These are phyloP conservation scores for Hyphodiscus sp. DNA, from an alignment of 2,329 filamentous ascomycete species.

Conservation along the genomic window DNA sequence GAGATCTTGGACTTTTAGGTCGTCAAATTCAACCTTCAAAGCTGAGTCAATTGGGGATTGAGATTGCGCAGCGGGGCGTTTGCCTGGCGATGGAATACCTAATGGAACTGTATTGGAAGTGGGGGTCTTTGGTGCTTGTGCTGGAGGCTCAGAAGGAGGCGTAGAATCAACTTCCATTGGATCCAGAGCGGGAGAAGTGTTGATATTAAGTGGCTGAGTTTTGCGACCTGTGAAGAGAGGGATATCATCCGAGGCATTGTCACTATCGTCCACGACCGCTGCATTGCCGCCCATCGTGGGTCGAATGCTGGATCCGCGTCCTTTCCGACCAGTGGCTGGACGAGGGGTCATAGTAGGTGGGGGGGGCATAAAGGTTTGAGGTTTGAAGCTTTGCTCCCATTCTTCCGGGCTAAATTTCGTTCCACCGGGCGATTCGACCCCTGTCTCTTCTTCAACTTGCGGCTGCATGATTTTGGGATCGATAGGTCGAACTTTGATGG, in stretches of 20 bases:
- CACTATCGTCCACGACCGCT: constrained; percentile 24
- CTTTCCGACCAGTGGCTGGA: constrained; percentile 14
- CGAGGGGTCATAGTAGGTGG: constrained; percentile 8
- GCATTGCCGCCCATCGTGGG: constrained; percentile 26
- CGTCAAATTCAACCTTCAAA: constrained; percentile 39
- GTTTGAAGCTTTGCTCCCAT: constrained; percentile 28
- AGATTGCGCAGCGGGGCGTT: constrained; percentile 31
- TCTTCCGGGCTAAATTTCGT: constrained; percentile 27
- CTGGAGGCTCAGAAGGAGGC: constrained; percentile 31
- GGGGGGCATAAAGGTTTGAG: constrained; percentile 28
- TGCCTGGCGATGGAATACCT: constrained; percentile 44
- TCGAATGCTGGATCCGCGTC: constrained; percentile 14
- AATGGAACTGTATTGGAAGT: constrained; percentile 18
- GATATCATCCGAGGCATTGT: constrained; percentile 23
- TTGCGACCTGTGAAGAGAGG: constrained; percentile 28
- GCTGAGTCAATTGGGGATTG: constrained; percentile 11
- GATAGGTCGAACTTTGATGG: constrained; percentile 22
- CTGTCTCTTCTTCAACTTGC: constrained; percentile 12
- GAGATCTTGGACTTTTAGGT: constrained; percentile 37
- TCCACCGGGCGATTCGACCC: constrained; percentile 24
- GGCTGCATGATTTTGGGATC: constrained; percentile 14
- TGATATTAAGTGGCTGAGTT: constrained; percentile 1
- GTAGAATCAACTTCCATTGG: constrained; percentile 63
- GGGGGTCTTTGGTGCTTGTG: constrained; percentile 39
- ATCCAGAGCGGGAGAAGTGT: constrained; percentile 38